Evolutionary conservation across 345 rosid species (phyloP).

Genomic region (Arabidopsis thaliana): TAIR10.1 NC_003071.7:14178001-14178500

Average conservation of each 20-base stretch:
- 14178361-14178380: slow-evolving; percentile 9
- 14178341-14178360: slow-evolving; percentile 31
- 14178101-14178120: no score
- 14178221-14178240: not conserved
- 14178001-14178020: slow-evolving; percentile 24
- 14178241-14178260: slow-evolving; percentile 20
- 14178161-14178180: not conserved
- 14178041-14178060: no score
- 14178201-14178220: slow-evolving; percentile 13
- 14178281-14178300: slow-evolving; percentile 32
- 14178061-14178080: no score
- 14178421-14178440: slow-evolving; percentile 21
- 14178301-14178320: slow-evolving; percentile 20
- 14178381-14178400: slow-evolving; percentile 9
- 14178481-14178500: slow-evolving; percentile 12
- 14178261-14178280: slow-evolving; percentile 30
- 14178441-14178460: slow-evolving; percentile 45
- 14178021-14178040: no score
- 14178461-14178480: slow-evolving; percentile 27
- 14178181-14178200: slow-evolving; percentile 12
- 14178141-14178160: no score
- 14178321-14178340: not conserved
- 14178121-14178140: no score
- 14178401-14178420: slow-evolving; percentile 37
- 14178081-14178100: no score